Percentiles rank a stretch among this genome's conserved stretches.
phyloP scores from a whole-genome alignment of 352 stramenopile genomes.

The Globisporangium emineosum region DNA sequence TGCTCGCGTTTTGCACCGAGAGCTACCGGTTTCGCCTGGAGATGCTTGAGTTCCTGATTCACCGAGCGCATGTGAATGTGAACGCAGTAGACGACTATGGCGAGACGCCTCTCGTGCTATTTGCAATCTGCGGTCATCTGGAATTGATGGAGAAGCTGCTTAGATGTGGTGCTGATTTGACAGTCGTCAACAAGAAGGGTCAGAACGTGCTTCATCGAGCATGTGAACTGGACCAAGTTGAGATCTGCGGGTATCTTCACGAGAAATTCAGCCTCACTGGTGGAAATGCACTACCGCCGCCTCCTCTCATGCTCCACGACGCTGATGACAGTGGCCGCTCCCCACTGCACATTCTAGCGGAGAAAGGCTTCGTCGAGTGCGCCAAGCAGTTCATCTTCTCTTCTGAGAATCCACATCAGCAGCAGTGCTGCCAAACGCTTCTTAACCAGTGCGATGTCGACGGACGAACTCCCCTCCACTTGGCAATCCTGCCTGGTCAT shows the following conservation, averaged over 20 bases:
- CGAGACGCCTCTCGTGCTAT: constrained; percentile 54
- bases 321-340: constrained; percentile 28
- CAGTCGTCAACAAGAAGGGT: constrained; percentile 24
- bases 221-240: constrained; percentile 59
- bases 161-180: constrained; percentile 24
- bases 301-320: constrained; percentile 23
- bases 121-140: constrained; percentile 45
- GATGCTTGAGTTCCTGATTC: constrained; percentile 56
- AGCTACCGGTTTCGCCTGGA: constrained; percentile 36
- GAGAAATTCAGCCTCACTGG: constrained; percentile 13
- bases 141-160: constrained; percentile 40
- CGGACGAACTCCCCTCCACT: constrained; percentile 37
- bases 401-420: constrained; percentile 5
- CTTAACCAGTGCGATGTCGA: constrained; percentile 24
- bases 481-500: constrained; percentile 35
- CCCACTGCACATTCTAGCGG: constrained; percentile 44
- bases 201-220: constrained; percentile 57
- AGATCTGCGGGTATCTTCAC: constrained; percentile 45
- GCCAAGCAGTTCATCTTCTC: constrained; percentile 36
- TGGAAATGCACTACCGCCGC: neutral
- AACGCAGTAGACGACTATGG: constrained; percentile 38
- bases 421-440: constrained; percentile 20
- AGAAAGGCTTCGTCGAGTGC: constrained; percentile 53
- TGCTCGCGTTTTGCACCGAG: constrained; percentile 57
- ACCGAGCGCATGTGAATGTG: constrained; percentile 31